Percentiles rank a stretch among this genome's conserved stretches.
phyloP scores from a whole-genome alignment of 1,139 yeast genomes.

The Diutina catenulata region DNA sequence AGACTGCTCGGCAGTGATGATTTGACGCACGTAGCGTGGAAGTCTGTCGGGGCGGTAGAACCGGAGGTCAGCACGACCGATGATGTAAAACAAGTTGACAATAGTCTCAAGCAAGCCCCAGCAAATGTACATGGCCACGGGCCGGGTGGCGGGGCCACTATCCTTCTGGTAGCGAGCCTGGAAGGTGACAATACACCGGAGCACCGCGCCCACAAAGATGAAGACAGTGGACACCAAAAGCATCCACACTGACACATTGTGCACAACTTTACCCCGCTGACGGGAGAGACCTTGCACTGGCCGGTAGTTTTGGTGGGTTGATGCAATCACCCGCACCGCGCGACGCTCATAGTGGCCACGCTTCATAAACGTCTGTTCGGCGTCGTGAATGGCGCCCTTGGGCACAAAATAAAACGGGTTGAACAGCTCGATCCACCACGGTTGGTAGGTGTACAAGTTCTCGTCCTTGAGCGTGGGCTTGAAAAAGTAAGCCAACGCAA shows the following conservation, averaged over 20 bases:
- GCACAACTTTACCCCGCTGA: not conserved
- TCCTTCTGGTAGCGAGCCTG: not conserved
- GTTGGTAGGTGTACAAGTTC: conserved; percentile 4
- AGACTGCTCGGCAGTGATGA: conserved; percentile 31
- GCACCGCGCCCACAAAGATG: not conserved
- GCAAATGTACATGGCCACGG: not conserved
- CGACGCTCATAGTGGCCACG: conserved; percentile 2
- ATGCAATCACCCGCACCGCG: conserved; percentile 5
- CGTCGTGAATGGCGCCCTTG: conserved; percentile 3
- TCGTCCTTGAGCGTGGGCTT: conserved; percentile 5
- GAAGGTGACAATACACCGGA: conserved; percentile 1
- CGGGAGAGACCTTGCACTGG: not conserved
- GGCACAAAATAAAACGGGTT: not conserved
- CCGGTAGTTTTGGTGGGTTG: conserved; percentile 1
- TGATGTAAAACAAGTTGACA: not conserved
- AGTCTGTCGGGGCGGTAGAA: conserved; percentile 5
- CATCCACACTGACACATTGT: not conserved
- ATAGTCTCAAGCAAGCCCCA: conserved; percentile 5
- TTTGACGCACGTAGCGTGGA: conserved; percentile 9
- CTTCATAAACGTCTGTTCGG: conserved; percentile 3
- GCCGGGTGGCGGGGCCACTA: not conserved
- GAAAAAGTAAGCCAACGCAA: conserved; percentile 3
- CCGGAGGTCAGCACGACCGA: conserved; percentile 4
- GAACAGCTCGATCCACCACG: conserved; percentile 6
- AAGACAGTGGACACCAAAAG: not conserved